Conservation (phyloP, 2,329 filamentous ascomycete species). For the Penicillium sp. region DNA sequence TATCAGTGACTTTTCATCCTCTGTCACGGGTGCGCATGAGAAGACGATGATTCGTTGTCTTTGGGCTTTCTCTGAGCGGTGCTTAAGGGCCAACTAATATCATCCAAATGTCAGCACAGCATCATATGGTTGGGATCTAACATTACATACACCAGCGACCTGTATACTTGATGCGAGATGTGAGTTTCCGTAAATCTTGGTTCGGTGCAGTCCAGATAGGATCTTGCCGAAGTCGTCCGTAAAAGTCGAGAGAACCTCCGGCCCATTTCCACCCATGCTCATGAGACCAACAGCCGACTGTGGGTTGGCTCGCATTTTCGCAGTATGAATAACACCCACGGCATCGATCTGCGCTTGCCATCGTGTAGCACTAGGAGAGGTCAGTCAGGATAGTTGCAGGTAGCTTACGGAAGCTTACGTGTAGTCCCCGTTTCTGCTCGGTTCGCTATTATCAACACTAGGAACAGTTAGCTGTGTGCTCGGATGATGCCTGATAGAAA, state of each 20-base stretch:
- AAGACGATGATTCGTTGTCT: constrained; percentile 96
- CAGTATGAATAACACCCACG: constrained; percentile 90
- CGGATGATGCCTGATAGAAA: background rate
- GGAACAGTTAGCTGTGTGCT: constrained; percentile 3
- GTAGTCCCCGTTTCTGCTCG: constrained; percentile 93
- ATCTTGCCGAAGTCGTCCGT: constrained; percentile 96
- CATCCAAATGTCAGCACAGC: constrained; percentile 13
- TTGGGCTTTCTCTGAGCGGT: constrained; percentile 96
- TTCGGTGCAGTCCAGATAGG: constrained; percentile 84
- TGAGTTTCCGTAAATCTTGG: constrained; percentile 84
- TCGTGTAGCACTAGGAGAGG: constrained; percentile 69
- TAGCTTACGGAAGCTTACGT: constrained; percentile 43
- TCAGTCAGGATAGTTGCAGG: constrained; percentile 16
- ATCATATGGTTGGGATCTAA: background rate
- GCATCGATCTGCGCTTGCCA: constrained; percentile 96
- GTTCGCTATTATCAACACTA: constrained; percentile 96
- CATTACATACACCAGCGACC: constrained; percentile 74
- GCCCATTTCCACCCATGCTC: constrained; percentile 98
- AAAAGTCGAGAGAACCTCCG: constrained; percentile 92
- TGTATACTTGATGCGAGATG: constrained; percentile 93
- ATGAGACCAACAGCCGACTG: constrained; percentile 97
- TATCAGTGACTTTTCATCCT: constrained; percentile 82
- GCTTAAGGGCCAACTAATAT: constrained; percentile 82
- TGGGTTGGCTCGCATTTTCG: constrained; percentile 90
- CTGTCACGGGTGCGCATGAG: constrained; percentile 85